Evolutionary conservation across 1,284 basidiomycete genomes (phyloP), one percentile per base, ranked within the genome.

Genomic region (Trichosporon ovoides): DNA sequence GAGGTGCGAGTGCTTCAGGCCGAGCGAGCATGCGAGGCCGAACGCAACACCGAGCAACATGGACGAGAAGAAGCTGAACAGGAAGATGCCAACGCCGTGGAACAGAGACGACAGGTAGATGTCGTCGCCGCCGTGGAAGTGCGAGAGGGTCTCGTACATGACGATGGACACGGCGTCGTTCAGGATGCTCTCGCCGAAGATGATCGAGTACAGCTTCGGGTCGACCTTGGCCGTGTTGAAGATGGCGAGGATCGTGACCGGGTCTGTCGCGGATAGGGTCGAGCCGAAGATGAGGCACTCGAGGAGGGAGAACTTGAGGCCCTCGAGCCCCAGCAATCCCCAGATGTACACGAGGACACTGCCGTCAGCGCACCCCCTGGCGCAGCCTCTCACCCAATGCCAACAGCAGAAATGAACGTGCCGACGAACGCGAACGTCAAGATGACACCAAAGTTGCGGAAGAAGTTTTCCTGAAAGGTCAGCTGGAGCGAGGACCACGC

Each of bases 131-230:
- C 90, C 91, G 66, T 95, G 89, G 77, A 98, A 97, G 68, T 87
- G 88, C 3, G 89, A 88, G 51, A 98, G 80, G 0, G 94, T 97
- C 77, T 99, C 95, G 78, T 98, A 98, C 91, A 99, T 96, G 78
- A 98, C 95, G 80, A 98, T 98, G 81, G 91, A 93, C 68, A 99
- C 95, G 28, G 95, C 95, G 82, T 99, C 95, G 78, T 99, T 98
- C 62, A 99, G 79, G 61, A 99, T 83, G 74, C 88, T 91, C 78
- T 98, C 95, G 34, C 96, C 96, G 73, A 98, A 99, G 68, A 99
- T 99, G 78, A 98, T 85, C 55, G 87, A 89, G 79, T 98, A 98
- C 5, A 99, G 83, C 75, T 98, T 96, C 0, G 96, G 94, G 76
- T 99, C 95, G 61, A 98, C 95, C 76, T 98, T 96, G 80, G 96